Conservation (phyloP, 768 basidiomycete species). For the Butyriboletus loyo region DNA sequence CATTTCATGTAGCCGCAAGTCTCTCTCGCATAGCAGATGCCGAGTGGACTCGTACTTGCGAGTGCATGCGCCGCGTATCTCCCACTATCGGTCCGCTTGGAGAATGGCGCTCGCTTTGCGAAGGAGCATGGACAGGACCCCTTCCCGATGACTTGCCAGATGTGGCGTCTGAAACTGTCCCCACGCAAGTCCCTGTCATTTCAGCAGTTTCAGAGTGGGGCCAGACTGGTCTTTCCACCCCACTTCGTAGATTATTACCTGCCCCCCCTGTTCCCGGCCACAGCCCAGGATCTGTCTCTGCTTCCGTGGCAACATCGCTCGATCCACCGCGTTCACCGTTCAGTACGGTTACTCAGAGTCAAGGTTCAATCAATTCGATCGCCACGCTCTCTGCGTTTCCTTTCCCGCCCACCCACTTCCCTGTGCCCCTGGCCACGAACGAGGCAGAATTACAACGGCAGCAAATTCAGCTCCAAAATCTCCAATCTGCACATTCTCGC, state of each 20-base stretch:
- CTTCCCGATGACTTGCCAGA: conserved; percentile 32
- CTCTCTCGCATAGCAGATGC: conserved; percentile 73
- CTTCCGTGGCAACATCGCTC: conserved; percentile 1
- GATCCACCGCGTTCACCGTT: conserved; percentile 29
- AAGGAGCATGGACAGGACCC: conserved; percentile 65
- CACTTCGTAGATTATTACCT: conserved; percentile 20
- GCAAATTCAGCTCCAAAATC: conserved; percentile 22
- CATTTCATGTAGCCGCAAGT: conserved; percentile 59
- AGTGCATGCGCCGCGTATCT: conserved; percentile 64
- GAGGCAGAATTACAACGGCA: conserved; percentile 27
- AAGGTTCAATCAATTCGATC: conserved; percentile 44
- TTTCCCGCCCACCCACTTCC: conserved; percentile 68
- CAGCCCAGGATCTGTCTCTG: conserved; percentile 11
- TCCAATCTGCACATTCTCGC: conserved; percentile 15
- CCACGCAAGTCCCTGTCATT: neutral
- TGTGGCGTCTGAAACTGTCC: conserved; percentile 1
- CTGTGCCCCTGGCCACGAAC: conserved; percentile 46
- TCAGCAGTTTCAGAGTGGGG: conserved; percentile 31
- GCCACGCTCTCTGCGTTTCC: conserved; percentile 74
- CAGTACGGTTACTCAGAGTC: conserved; percentile 13
- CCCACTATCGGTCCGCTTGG: conserved; percentile 68
- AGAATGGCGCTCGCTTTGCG: conserved; percentile 71
- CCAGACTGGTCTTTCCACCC: conserved; percentile 18
- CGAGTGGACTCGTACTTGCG: conserved; percentile 72
- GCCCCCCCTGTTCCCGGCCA: conserved; percentile 14